Conservation (phyloP, 2,329 filamentous ascomycete species). For the Clarireedia sp. region DNA sequence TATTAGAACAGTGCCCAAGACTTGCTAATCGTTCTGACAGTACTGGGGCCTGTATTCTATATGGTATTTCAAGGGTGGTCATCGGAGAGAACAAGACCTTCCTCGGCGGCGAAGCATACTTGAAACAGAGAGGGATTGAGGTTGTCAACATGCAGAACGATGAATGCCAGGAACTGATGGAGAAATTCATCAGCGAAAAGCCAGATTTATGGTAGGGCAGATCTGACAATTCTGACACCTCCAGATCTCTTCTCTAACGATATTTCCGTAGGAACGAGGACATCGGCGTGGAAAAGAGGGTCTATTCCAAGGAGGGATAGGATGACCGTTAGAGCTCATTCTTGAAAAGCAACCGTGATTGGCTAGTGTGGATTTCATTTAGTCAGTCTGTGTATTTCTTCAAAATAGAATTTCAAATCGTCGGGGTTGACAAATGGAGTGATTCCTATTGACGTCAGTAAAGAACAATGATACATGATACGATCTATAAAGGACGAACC, state of each 20-base stretch:
- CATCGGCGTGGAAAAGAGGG: slow-evolving; percentile 42
- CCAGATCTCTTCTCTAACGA: not conserved
- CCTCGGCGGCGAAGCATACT: slow-evolving; percentile 58
- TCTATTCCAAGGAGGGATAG: slow-evolving; percentile 30
- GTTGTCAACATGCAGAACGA: slow-evolving; percentile 61
- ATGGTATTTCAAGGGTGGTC: slow-evolving; percentile 66
- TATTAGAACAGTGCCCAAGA: not conserved
- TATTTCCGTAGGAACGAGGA: slow-evolving; percentile 45
- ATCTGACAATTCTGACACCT: not conserved
- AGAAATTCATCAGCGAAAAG: slow-evolving; percentile 62
- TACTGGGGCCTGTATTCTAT: slow-evolving; percentile 69
- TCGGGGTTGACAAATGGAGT: slow-evolving; percentile 93
- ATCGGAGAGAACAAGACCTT: slow-evolving; percentile 73
- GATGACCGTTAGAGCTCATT: too few relatives aligned
- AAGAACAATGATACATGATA: not conserved
- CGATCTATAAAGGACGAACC: slow-evolving; percentile 47
- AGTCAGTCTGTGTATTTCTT: slow-evolving; percentile 74
- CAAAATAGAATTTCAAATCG: slow-evolving; percentile 85
- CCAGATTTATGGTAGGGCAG: slow-evolving; percentile 58
- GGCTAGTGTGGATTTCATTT: not conserved
- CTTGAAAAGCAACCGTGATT: too few relatives aligned
- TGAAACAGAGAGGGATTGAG: slow-evolving; percentile 60
- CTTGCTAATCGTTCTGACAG: slow-evolving; percentile 18
- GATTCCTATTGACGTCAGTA: slow-evolving; percentile 52
- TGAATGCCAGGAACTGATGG: slow-evolving; percentile 62